phyloP scores from a whole-genome alignment of 176 grass and related monocot species.

The Oryza australiensis region DNA sequence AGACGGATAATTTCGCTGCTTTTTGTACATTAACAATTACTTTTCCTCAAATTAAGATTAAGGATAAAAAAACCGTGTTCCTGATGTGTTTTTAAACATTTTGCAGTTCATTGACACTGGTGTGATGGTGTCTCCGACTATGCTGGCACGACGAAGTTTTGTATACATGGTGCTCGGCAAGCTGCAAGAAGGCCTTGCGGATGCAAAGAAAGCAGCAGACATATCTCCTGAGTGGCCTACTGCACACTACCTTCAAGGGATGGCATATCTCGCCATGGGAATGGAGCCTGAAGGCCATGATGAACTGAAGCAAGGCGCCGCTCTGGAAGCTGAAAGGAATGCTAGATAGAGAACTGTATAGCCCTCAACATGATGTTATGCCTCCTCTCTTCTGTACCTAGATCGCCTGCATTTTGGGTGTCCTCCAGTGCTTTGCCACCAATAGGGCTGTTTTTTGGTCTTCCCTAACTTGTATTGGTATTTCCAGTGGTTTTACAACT shows the following conservation, averaged over 20 bases:
- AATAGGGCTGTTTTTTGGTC: conserved; percentile 57
- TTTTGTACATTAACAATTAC: neutral
- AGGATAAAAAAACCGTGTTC: neutral
- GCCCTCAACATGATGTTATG: conserved; percentile 34
- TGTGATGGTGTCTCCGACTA: conserved; percentile 59
- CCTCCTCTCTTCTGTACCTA: conserved; percentile 47
- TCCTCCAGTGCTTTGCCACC: conserved; percentile 49
- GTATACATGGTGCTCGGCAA: conserved; percentile 53
- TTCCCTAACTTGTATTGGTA: conserved; percentile 49
- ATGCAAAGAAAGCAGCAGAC: conserved; percentile 62
- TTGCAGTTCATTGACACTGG: conserved; percentile 66
- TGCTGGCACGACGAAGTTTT: conserved; percentile 65
- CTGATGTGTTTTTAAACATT: neutral
- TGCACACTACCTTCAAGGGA: conserved; percentile 60
- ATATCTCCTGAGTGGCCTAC: conserved; percentile 67
- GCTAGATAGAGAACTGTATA: conserved; percentile 67
- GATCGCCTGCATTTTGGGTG: conserved; percentile 43
- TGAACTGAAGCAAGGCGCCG: conserved; percentile 50
- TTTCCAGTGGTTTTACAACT: conserved; percentile 46
- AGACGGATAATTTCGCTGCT: neutral
- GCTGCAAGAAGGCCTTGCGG: conserved; percentile 60
- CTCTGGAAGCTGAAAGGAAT: conserved; percentile 61
- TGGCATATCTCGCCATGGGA: conserved; percentile 56
- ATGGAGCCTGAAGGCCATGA: conserved; percentile 66
- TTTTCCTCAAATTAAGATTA: conserved; percentile 9